These are phyloP conservation scores for Eremochloa ophiuroides DNA, from an alignment of 176 grass and related monocot genomes.

Conservation along the genomic window DNA sequence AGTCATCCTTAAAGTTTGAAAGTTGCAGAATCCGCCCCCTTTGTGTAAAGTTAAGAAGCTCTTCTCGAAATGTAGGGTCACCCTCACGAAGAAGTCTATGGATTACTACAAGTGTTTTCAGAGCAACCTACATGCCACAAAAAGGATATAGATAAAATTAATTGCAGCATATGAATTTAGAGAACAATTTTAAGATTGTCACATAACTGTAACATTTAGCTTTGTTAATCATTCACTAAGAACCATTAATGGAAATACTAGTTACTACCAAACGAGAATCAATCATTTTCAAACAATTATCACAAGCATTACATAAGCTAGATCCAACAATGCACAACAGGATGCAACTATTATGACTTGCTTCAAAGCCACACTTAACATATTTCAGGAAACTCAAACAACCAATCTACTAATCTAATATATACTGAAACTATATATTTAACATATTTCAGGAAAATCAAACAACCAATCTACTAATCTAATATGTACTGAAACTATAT, in stretches of 20 bases:
- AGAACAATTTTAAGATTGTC: not conserved
- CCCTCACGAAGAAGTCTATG: constrained; percentile 95
- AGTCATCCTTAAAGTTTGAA: constrained; percentile 99
- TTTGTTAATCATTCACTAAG: not conserved
- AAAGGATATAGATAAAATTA: constrained; percentile 2
- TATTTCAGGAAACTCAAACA: not conserved
- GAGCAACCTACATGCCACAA: constrained; percentile 59
- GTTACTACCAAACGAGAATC: not conserved
- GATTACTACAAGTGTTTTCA: constrained; percentile 85
- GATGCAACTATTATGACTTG: not conserved
- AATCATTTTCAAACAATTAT: not conserved
- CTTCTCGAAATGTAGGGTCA: constrained; percentile 95
- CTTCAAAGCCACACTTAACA: not conserved
- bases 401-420: not conserved
- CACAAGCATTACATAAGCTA: not conserved
- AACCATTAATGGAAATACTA: not conserved
- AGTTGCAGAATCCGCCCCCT: constrained; percentile 86
- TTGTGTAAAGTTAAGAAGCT: constrained; percentile 96
- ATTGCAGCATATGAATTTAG: not conserved
- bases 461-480: not conserved
- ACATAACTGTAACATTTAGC: not conserved
- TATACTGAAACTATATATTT: not conserved
- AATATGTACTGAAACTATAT: not conserved
- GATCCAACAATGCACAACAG: not conserved
- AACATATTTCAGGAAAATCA: not conserved